phyloP scores from a whole-genome alignment of 2,329 filamentous ascomycete genomes.

The Falciphora oryzae region DNA sequence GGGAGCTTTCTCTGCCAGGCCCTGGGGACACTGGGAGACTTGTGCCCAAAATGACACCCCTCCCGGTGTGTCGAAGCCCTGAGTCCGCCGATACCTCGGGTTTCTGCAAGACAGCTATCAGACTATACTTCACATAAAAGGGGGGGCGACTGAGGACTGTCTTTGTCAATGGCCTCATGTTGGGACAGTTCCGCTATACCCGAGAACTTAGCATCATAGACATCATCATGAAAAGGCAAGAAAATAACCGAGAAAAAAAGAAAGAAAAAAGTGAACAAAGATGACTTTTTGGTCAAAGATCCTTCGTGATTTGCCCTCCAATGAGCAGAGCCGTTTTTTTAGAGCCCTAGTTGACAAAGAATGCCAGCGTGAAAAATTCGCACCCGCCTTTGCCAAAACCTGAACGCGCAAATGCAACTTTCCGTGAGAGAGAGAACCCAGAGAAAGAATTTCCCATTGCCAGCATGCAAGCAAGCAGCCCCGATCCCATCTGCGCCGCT shows the following conservation, averaged over 20 bases:
- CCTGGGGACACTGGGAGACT: too few relatives aligned
- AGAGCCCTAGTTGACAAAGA: constrained; percentile 36
- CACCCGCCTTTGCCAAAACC: constrained; percentile 29
- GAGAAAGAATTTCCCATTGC: constrained; percentile 21
- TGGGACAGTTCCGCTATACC: too few relatives aligned
- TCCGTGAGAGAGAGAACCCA: constrained; percentile 25
- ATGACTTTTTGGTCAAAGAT: neutral
- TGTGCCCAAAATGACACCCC: too few relatives aligned
- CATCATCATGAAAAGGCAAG: too few relatives aligned
- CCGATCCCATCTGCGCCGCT: constrained; percentile 3
- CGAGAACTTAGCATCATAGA: neutral
- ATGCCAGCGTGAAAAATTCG: constrained; percentile 33
- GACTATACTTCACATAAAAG: too few relatives aligned
- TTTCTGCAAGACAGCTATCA: too few relatives aligned
- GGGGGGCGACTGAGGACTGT: too few relatives aligned
- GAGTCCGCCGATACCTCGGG: too few relatives aligned
- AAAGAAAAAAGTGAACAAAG: neutral
- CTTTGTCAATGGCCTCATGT: too few relatives aligned
- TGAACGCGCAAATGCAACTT: constrained; percentile 39
- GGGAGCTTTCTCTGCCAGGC: too few relatives aligned
- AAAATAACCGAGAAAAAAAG: neutral
- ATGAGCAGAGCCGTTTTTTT: constrained; percentile 31
- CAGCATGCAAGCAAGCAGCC: constrained; percentile 10
- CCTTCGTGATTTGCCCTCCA: constrained; percentile 20
- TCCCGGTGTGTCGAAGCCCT: too few relatives aligned